A percentile compares a stretch with the other conserved stretches of the same genome.
These are phyloP conservation scores for Aureobasidium subglaciale DNA, from an alignment of 2,329 filamentous ascomycete genomes.

Conservation along the genomic window DNA sequence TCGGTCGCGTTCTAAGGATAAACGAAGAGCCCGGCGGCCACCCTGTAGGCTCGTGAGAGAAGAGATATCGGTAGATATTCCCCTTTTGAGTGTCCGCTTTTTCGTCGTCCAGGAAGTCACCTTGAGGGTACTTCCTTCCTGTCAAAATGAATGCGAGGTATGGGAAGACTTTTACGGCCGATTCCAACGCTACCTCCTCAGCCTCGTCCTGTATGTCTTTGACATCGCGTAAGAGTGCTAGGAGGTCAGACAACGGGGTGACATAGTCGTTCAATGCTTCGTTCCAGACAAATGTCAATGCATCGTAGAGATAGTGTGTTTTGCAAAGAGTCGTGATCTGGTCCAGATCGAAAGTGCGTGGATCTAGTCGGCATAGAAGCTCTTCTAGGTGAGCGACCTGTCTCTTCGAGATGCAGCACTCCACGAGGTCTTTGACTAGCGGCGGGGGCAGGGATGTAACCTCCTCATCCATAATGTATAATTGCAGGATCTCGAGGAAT, in stretches of 20 bases:
- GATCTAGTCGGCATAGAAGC: constrained; percentile 88
- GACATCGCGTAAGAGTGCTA: constrained; percentile 54
- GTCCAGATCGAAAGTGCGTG: constrained; percentile 84
- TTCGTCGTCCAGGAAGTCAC: constrained; percentile 64
- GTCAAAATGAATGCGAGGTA: constrained; percentile 91
- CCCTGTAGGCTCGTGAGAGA: constrained; percentile 69
- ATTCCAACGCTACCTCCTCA: constrained; percentile 41
- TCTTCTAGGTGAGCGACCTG: constrained; percentile 78
- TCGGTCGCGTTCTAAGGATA: constrained; percentile 36
- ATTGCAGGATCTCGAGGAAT: constrained; percentile 83
- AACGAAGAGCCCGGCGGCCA: constrained; percentile 53
- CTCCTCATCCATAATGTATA: constrained; percentile 73
- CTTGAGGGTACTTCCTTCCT: constrained; percentile 84
- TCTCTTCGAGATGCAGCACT: constrained; percentile 69
- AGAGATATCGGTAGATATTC: constrained; percentile 87
- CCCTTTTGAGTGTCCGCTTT: constrained; percentile 71
- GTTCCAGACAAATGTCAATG: constrained; percentile 95
- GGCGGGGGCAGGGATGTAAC: constrained; percentile 71
- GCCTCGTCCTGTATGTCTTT: constrained; percentile 56
- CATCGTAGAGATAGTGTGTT: constrained; percentile 86
- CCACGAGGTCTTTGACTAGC: constrained; percentile 78
- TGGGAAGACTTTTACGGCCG: constrained; percentile 81
- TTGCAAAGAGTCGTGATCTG: constrained; percentile 88
- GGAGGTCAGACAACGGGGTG: constrained; percentile 77
- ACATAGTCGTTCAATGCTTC: constrained; percentile 82